Evolutionary conservation across 2,329 filamentous ascomycete genomes (phyloP).

Genomic region (Zymoseptoria ardabiliae): DNA sequence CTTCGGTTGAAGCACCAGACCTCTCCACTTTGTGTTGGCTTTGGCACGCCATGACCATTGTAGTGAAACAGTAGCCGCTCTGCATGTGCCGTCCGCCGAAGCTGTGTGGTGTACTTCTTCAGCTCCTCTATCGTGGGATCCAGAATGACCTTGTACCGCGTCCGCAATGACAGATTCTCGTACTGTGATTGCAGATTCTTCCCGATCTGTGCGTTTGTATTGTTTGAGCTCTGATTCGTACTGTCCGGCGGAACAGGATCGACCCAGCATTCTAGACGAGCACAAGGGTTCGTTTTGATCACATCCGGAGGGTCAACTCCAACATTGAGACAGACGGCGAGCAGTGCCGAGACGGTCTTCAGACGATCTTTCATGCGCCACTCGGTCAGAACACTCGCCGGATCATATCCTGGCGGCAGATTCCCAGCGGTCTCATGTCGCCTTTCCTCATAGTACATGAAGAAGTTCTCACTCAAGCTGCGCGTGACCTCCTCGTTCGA

Average conservation of each 20-base stretch:
- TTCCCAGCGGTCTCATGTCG: slow-evolving; percentile 91
- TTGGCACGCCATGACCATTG: slow-evolving; percentile 94
- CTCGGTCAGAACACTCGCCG: slow-evolving; percentile 57
- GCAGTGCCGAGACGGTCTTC: slow-evolving; percentile 91
- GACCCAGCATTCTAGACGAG: slow-evolving; percentile 93
- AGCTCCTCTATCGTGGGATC: slow-evolving; percentile 97
- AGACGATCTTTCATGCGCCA: slow-evolving; percentile 96
- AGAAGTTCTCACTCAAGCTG: slow-evolving; percentile 77
- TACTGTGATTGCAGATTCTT: slow-evolving; percentile 96
- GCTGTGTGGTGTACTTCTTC: slow-evolving; percentile 87
- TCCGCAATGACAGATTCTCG: slow-evolving; percentile 86
- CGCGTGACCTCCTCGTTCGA: slow-evolving; percentile 77
- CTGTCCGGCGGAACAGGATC: slow-evolving; percentile 66
- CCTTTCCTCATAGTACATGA: slow-evolving; percentile 99
- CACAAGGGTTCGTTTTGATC: slow-evolving; percentile 86
- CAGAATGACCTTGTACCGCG: slow-evolving; percentile 94
- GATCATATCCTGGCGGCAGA: slow-evolving; percentile 52
- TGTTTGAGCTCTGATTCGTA: slow-evolving; percentile 25
- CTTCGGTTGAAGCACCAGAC: slow-evolving; percentile 99
- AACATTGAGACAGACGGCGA: slow-evolving; percentile 93
- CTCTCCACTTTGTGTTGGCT: slow-evolving; percentile 89
- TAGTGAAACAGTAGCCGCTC: slow-evolving; percentile 97
- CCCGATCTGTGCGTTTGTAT: slow-evolving; percentile 72
- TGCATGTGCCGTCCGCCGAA: slow-evolving; percentile 88
- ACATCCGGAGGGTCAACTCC: slow-evolving; percentile 96